Percentiles rank a stretch among this genome's conserved stretches.
Evolutionary conservation across 2,329 filamentous ascomycete species (phyloP).

Genomic region (Didymella exigua): DNA sequence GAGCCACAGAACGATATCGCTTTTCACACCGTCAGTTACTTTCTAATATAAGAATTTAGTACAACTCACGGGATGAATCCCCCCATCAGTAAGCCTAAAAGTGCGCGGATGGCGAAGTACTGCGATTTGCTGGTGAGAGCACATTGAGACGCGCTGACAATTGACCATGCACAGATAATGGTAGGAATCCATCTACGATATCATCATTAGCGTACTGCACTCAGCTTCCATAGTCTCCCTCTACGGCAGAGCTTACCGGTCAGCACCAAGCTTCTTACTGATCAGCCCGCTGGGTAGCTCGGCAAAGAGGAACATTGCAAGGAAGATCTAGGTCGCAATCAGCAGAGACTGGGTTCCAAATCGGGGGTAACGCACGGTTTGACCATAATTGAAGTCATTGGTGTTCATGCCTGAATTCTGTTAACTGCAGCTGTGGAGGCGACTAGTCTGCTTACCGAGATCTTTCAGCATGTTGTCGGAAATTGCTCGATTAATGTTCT

Average conservation of each 20-base stretch:
- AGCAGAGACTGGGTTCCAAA: neutral
- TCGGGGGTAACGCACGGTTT: constrained; percentile 44
- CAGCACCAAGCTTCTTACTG: constrained; percentile 59
- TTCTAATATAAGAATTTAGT: no score
- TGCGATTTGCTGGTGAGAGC: constrained; percentile 40
- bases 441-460: constrained; percentile 25
- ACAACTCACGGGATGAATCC: constrained; percentile 32
- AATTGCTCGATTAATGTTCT: constrained; percentile 54
- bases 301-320: constrained; percentile 54
- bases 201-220: neutral
- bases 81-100: constrained; percentile 50
- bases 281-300: constrained; percentile 58
- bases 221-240: no score
- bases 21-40: constrained; percentile 40
- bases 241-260: constrained; percentile 26
- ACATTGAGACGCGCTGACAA: constrained; percentile 47
- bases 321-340: constrained; percentile 28
- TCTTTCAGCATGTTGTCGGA: constrained; percentile 43
- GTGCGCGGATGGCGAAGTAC: constrained; percentile 48
- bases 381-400: constrained; percentile 41
- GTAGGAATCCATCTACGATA: constrained; percentile 43
- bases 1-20: constrained; percentile 49
- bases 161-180: constrained; percentile 45
- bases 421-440: constrained; percentile 2
- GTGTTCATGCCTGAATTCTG: constrained; percentile 32